A percentile compares a stretch with the other conserved stretches of the same genome.
Conservation (phyloP, 805 yeast genomes). For the Candida insectorum region DNA sequence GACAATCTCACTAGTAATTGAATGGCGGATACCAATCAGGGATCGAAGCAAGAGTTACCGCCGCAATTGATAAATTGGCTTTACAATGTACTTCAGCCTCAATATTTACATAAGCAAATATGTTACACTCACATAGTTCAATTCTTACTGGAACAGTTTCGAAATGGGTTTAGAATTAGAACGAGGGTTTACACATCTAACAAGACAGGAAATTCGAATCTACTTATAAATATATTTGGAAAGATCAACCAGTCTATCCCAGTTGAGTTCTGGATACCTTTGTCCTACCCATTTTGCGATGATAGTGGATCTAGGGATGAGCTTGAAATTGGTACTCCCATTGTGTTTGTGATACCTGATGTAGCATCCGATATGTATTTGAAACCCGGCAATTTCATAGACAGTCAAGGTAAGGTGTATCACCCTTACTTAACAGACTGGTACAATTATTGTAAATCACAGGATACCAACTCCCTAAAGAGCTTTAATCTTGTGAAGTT, state of each 20-base stretch:
- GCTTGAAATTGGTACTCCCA: conserved; percentile 47
- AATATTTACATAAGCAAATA: conserved; percentile 55
- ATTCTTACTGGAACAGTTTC: conserved; percentile 46
- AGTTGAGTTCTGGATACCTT: conserved; percentile 74
- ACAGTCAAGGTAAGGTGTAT: conserved; percentile 66
- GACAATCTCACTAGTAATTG: too few relatives aligned
- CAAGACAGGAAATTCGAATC: conserved; percentile 53
- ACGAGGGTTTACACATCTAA: conserved; percentile 54
- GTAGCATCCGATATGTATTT: conserved; percentile 36
- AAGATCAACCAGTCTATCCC: conserved; percentile 44
- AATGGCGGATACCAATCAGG: too few relatives aligned
- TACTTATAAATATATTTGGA: conserved; percentile 67
- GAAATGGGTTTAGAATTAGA: conserved; percentile 53
- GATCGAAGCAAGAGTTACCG: too few relatives aligned
- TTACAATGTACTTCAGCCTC: conserved; percentile 41
- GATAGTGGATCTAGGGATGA: conserved; percentile 8
- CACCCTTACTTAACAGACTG: conserved; percentile 67
- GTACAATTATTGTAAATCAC: conserved; percentile 25
- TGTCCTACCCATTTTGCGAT: conserved; percentile 53
- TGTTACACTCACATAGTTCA: conserved; percentile 62
- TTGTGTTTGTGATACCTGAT: conserved; percentile 61
- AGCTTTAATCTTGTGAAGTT: conserved; percentile 29
- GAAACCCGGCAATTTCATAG: conserved; percentile 63
- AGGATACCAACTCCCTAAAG: conserved; percentile 4
- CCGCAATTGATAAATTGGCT: conserved; percentile 38